A percentile compares a stretch with the other conserved stretches of the same genome.
These are phyloP conservation scores for Gonium pectorale DNA, from an alignment of 139 green algal genomes.

Conservation along the genomic window DNA sequence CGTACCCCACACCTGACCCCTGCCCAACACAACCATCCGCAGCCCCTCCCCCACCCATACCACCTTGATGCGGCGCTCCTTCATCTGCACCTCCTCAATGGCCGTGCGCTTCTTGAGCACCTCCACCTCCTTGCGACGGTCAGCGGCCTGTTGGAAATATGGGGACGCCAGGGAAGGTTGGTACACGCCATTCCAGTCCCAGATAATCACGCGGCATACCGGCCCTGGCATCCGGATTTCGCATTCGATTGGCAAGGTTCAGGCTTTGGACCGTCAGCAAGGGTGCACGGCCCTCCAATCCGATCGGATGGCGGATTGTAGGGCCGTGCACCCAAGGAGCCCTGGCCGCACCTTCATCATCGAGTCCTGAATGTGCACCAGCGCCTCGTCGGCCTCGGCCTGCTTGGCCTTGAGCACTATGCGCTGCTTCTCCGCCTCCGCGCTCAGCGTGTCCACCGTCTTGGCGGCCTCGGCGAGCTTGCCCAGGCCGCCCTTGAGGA, in stretches of 20 bases:
- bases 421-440: constrained; percentile 71
- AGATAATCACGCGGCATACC: no score
- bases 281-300: no score
- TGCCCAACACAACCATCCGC: no score
- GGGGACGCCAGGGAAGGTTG: no score
- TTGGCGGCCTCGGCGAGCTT: constrained; percentile 81
- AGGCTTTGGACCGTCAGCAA: no score
- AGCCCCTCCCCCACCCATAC: background rate
- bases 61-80: constrained; percentile 41
- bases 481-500: constrained; percentile 73
- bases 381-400: constrained; percentile 73
- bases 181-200: no score
- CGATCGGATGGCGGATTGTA: no score
- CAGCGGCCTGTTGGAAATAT: constrained; percentile 65
- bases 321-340: no score
- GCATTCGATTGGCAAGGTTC: no score
- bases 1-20: no score
- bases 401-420: constrained; percentile 77
- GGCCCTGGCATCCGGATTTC: no score
- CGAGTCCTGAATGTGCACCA: constrained; percentile 70
- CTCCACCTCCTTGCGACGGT: constrained; percentile 73
- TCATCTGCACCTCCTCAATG: constrained; percentile 72
- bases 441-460: constrained; percentile 76
- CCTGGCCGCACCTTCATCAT: constrained; percentile 62
- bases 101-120: constrained; percentile 70